Evolutionary conservation across 768 basidiomycete species (phyloP), one percentile per base, ranked within the genome.

Genomic region (Tremella fuciformis): DNA sequence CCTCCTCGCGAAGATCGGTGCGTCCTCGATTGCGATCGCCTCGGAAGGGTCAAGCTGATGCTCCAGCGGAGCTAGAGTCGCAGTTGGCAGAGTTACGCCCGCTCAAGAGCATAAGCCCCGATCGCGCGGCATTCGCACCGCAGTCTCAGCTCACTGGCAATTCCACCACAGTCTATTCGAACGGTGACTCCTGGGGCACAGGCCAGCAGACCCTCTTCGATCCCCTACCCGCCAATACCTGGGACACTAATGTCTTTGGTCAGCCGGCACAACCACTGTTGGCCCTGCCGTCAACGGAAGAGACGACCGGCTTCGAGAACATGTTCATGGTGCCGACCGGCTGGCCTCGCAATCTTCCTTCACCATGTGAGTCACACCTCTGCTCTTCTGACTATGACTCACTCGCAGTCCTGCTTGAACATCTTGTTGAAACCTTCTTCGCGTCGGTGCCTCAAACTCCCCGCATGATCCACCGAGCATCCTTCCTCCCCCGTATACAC

Each of bases 381-480:
- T 56, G 18, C 37, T 8, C 40, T 39, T 16, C 37, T 46, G 19
- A 8, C 47, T 18, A n/a, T 11, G n/a, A 9, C 15, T 21, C 25
- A 41, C 13, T 11, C 21, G 9, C 48, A 63, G 66, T 67, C 54
- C 61, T 76, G 22, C 66, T 76, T n/a, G 71, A 76, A 58, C 75
- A 76, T 50, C 63, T 76, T 64, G 83, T 89, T 53, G 87, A 89
- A 34, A 84, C 84, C 1, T 93, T 91, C 77, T 91, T 91, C 74
- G 79, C 81, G 11, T 86, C 84, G 66, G 86, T 88, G 49, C 88
- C 88, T 13, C 85, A 88, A 63, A 84, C 87, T 2, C 80, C 81
- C 58, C 84, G 86, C 37, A 78, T 91, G 24, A 81, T 93, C 59
- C 87, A 90, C 76, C 80, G 77, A 2, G 75, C 84, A 0, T 83